Conservation (phyloP, 805 yeast species). For the Myxozyma melibiosi region DNA sequence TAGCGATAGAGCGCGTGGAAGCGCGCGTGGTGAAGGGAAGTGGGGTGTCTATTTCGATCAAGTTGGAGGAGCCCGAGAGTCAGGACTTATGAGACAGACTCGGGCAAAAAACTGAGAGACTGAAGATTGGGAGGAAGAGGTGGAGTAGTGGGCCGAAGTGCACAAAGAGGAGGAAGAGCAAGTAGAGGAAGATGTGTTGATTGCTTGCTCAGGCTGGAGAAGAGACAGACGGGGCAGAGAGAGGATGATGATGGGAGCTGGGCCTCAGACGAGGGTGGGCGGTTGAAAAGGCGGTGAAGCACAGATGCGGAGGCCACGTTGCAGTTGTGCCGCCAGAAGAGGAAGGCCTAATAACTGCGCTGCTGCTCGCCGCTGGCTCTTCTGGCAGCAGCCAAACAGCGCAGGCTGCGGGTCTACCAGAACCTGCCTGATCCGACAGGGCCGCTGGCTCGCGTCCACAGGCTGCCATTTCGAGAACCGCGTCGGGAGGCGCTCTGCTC, state of each 20-base stretch:
- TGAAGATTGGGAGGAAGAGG: too few relatives aligned
- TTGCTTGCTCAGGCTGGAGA: too few relatives aligned
- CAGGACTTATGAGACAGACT: background rate
- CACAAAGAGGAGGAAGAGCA: too few relatives aligned
- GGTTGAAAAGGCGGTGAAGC: slow-evolving; percentile 4
- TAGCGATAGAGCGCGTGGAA: background rate
- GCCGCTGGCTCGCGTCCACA: too few relatives aligned
- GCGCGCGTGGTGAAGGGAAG: background rate
- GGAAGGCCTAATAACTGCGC: background rate
- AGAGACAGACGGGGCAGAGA: background rate
- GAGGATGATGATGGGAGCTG: background rate
- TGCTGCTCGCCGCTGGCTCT: too few relatives aligned
- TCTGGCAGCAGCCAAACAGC: too few relatives aligned
- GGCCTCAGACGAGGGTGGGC: background rate
- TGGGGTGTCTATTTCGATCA: background rate
- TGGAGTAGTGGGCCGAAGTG: too few relatives aligned
- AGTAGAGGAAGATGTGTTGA: too few relatives aligned
- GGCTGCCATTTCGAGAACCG: too few relatives aligned
- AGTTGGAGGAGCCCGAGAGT: background rate
- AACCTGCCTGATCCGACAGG: too few relatives aligned
- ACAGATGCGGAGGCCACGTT: background rate
- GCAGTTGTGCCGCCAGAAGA: background rate
- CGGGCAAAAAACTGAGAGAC: background rate
- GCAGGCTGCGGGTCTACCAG: too few relatives aligned
- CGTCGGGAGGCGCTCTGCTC: too few relatives aligned